Conservation (phyloP, 192 early-diverging fungal genomes). For the Rhizophagus sp. region DNA sequence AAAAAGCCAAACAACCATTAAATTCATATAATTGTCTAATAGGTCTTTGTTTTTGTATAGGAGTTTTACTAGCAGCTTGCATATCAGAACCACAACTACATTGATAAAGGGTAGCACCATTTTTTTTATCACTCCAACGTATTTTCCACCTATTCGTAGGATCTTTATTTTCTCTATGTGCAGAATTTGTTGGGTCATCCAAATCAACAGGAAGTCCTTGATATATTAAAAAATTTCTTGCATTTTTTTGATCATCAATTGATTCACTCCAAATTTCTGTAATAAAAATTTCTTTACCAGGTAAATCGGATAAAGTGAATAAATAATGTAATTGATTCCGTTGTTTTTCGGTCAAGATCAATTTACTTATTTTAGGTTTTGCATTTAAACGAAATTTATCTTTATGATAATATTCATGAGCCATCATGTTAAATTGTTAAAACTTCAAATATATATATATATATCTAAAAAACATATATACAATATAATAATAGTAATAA, state of each 20-base stretch:
- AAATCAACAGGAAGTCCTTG: not conserved
- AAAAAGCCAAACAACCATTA: constrained; percentile 13
- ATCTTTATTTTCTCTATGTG: too few species aligned
- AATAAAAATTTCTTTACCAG: constrained; percentile 6
- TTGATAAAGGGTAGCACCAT: constrained; percentile 17
- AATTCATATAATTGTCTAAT: constrained; percentile 9
- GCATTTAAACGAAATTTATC: constrained; percentile 18
- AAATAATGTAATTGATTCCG: not conserved
- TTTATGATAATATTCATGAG: not conserved
- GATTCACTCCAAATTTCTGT: not conserved
- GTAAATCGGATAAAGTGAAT: not conserved
- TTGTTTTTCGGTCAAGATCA: constrained; percentile 5
- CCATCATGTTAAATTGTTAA: too few species aligned
- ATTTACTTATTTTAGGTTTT: constrained; percentile 11
- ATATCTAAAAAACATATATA: too few species aligned
- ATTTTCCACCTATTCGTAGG: not conserved
- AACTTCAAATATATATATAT: too few species aligned
- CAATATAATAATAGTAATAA: too few species aligned
- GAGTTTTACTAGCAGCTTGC: not conserved
- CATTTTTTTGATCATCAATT: not conserved
- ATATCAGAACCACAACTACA: constrained; percentile 19
- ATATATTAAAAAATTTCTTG: constrained; percentile 2
- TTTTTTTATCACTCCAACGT: constrained; percentile 13
- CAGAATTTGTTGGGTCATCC: not conserved
- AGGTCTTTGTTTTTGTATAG: not conserved